These are phyloP conservation scores for Rubroboletus pulcherrimus DNA, from an alignment of 768 basidiomycete species.

Conservation along the genomic window DNA sequence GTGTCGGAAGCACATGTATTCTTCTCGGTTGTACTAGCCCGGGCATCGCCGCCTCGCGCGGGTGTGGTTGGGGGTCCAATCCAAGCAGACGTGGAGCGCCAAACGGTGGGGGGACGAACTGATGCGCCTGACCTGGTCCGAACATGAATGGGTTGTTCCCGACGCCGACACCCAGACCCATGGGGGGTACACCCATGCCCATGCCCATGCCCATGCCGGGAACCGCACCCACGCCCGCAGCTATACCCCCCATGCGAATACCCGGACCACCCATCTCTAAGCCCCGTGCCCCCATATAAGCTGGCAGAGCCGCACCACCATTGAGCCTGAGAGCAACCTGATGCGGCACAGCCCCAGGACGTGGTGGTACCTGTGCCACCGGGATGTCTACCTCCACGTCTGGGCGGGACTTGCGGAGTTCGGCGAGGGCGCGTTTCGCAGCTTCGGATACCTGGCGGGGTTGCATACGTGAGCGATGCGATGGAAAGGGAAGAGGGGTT, in stretches of 20 bases:
- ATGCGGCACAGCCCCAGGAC: background rate
- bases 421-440: constrained; percentile 59
- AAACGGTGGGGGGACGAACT: background rate
- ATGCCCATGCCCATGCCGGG: background rate
- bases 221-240: background rate
- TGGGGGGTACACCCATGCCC: constrained; percentile 5
- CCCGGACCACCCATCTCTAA: background rate
- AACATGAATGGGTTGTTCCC: constrained; percentile 12
- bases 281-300: background rate
- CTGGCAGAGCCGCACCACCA: background rate
- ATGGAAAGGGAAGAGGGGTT: background rate
- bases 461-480: background rate
- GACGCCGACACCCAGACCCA: background rate
- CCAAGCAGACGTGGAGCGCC: background rate
- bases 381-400: constrained; percentile 69
- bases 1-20: background rate
- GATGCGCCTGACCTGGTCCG: constrained; percentile 14
- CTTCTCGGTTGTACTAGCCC: background rate
- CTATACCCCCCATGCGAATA: background rate
- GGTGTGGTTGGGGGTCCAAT: background rate
- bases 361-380: constrained; percentile 3
- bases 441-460: constrained; percentile 59
- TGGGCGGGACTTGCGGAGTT: constrained; percentile 56
- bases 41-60: background rate
- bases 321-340: background rate